phyloP scores from a whole-genome alignment of 75 land plant species.

The Sequoiadendron giganteum region DNA sequence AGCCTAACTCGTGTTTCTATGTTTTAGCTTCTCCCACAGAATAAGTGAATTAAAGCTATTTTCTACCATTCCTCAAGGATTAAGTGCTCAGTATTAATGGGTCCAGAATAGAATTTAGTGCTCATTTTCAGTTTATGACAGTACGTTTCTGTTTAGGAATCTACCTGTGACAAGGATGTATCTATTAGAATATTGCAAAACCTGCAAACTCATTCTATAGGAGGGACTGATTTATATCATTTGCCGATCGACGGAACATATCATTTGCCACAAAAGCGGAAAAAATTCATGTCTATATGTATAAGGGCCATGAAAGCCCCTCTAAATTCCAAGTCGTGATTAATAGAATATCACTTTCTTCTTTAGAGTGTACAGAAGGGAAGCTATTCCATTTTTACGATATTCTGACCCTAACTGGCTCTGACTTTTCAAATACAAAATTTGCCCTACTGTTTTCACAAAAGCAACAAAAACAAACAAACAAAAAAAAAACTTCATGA shows the following conservation, averaged over 20 bases:
- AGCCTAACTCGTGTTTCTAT: background rate
- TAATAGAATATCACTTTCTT: background rate
- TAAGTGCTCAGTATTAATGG: background rate
- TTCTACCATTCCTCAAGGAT: background rate
- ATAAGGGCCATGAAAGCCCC: background rate
- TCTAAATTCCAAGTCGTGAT: background rate
- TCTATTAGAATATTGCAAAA: background rate
- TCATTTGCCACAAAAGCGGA: background rate
- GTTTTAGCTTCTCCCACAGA: background rate
- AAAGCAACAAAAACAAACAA: too few species aligned
- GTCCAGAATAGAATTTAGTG: background rate
- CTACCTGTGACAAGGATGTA: background rate
- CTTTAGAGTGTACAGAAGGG: background rate
- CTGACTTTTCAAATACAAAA: background rate
- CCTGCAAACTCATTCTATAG: background rate
- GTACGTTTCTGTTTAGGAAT: background rate
- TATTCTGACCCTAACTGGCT: too few species aligned
- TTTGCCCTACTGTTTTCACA: background rate
- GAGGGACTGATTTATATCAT: background rate
- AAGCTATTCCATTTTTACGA: background rate
- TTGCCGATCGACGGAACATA: background rate
- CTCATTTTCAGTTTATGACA: background rate
- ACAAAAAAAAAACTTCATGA: too few species aligned
- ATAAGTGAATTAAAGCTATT: background rate
- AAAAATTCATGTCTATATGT: too few species aligned